Evolutionary conservation across 2,329 filamentous ascomycete genomes (phyloP).

Genomic region (Ceratocystis albifundus): DNA sequence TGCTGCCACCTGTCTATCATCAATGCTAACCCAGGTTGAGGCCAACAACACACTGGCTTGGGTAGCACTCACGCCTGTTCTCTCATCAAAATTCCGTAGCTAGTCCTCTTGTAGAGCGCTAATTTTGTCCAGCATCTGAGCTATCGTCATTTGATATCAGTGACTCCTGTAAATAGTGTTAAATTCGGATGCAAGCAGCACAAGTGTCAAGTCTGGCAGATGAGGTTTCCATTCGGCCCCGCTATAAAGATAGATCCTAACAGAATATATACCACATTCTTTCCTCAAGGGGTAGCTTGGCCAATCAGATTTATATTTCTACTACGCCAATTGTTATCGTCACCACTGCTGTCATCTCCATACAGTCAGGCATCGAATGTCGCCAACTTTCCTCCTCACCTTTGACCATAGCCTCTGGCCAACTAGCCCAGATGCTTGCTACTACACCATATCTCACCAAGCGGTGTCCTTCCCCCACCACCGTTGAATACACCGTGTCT

Average conservation of each 20-base stretch:
- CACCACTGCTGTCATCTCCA: background rate
- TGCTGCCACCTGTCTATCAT: too few relatives aligned
- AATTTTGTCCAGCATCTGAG: too few relatives aligned
- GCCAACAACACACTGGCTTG: too few relatives aligned
- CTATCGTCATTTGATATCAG: too few relatives aligned
- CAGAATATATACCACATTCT: background rate
- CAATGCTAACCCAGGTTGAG: too few relatives aligned
- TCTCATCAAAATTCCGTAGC: too few relatives aligned
- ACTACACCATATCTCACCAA: conserved; percentile 48
- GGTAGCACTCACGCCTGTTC: too few relatives aligned
- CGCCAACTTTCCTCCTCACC: background rate
- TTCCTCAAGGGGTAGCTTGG: background rate
- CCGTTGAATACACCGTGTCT: conserved; percentile 84
- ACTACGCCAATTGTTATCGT: background rate
- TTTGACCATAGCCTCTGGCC: background rate
- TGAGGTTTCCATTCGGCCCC: background rate
- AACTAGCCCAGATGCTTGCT: conserved; percentile 45
- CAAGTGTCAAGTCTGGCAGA: too few relatives aligned
- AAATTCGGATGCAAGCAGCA: too few relatives aligned
- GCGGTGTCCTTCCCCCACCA: conserved; percentile 68
- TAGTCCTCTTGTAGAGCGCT: too few relatives aligned
- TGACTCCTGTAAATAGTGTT: too few relatives aligned
- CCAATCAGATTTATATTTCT: background rate
- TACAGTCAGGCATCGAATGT: background rate
- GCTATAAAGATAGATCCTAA: background rate